Evolutionary conservation across 805 yeast species (phyloP).

Genomic region (Wickerhamomyces silvicola): DNA sequence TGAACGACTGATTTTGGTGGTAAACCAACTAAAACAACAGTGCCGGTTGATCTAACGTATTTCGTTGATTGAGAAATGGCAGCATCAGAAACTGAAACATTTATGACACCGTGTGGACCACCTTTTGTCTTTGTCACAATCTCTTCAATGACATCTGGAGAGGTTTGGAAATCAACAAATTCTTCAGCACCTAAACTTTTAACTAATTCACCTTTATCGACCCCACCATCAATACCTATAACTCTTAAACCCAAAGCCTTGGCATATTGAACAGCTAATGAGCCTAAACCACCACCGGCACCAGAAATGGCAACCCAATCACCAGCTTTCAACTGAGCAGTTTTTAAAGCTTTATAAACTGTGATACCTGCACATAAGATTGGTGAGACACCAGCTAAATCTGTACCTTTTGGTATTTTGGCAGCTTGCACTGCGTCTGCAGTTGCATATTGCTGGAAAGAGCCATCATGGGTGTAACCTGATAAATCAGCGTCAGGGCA

Average conservation of each 20-base stretch:
- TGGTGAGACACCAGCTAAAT: constrained; percentile 72
- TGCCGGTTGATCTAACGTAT: constrained; percentile 58
- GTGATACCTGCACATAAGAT: constrained; percentile 88
- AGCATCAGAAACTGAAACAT: constrained; percentile 60
- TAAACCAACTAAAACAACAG: constrained; percentile 65
- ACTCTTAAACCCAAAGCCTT: constrained; percentile 68
- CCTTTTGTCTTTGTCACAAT: constrained; percentile 52
- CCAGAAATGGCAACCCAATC: constrained; percentile 70
- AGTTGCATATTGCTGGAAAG: constrained; percentile 85
- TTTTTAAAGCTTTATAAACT: constrained; percentile 83
- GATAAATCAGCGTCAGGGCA: constrained; percentile 69
- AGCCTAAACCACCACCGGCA: constrained; percentile 73
- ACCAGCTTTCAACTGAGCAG: constrained; percentile 60
- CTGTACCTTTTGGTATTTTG: constrained; percentile 61
- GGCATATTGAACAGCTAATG: constrained; percentile 67
- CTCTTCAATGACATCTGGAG: constrained; percentile 47
- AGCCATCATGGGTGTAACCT: constrained; percentile 85
- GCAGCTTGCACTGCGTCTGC: constrained; percentile 89
- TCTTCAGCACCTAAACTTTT: constrained; percentile 55
- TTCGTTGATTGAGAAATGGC: constrained; percentile 56
- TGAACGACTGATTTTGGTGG: constrained; percentile 71
- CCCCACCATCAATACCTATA: constrained; percentile 62
- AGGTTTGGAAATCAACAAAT: constrained; percentile 50
- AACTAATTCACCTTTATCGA: constrained; percentile 44
- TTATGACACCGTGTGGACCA: constrained; percentile 69